Evolutionary conservation across 352 stramenopile genomes (phyloP), one percentile per base, ranked within the genome.

Genomic region (Pythium aristosporum): DNA sequence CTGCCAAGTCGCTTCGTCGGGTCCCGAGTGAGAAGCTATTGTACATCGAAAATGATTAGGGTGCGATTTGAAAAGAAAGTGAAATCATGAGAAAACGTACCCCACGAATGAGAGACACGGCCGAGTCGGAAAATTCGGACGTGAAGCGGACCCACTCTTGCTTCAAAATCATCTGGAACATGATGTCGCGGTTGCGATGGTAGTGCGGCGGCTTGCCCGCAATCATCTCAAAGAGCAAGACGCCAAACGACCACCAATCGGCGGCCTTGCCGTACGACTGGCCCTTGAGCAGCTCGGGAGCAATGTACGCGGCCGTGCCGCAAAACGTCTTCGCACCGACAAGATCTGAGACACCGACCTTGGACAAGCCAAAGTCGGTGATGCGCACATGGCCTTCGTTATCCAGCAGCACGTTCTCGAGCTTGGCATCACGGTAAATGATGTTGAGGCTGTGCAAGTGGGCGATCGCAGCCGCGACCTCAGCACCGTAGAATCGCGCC

Each of bases 141-240:
- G 97, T 98, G 75, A 99, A 99, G 10, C 89, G 96, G 10, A 99
- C 88, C 74, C 86, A 96, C 58, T 96, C 85, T 67, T 94, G 87
- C 74, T 96, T 96, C 51, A 96, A 63, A 71, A 96, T 96, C 52
- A 87, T 96, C 69, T 94, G 85, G 73, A 96, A 96, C 88, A 96
- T 96, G 61, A 95, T 96, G 63, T 96, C 86, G 54, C 86, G 85
- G 75, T 96, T 96, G 67, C 85, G 86, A 64, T 96, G 86, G 70
- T 96, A 96, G 68, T 96, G 96, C 58, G 88, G 88, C 18, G 87
- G 87, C 66, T 95, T 94, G 57, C 92, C 93, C 30, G 88, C 96
- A 52, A 98, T 96, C 93, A 98, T 98, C 67, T 98, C 93, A 76
- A 97, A 98, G n/a, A 98, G 70, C 59, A 98, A 51, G 39, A 95